These are phyloP conservation scores for Actinidia polygama DNA, from an alignment of 179 eudicot genomes.

Conservation along the genomic window DNA sequence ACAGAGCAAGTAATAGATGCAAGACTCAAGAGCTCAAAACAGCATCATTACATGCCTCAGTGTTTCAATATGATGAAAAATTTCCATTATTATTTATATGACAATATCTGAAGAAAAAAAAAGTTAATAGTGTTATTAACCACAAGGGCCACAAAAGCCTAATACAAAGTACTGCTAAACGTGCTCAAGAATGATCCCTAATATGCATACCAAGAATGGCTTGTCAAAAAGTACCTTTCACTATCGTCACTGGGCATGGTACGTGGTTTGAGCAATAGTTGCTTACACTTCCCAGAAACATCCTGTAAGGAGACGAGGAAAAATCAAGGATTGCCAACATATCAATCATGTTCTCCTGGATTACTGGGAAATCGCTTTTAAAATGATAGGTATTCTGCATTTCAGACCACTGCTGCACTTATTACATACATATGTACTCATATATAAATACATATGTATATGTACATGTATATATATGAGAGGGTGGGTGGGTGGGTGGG, in stretches of 20 bases:
- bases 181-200: not conserved
- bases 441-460: no score
- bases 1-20: not conserved
- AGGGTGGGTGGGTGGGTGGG: no score
- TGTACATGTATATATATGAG: no score
- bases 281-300: conserved; percentile 87
- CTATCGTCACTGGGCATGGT: conserved; percentile 69
- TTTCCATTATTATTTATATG: not conserved
- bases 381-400: no score
- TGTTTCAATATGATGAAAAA: not conserved
- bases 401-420: no score
- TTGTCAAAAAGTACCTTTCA: conserved; percentile 45
- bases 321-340: not conserved
- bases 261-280: conserved; percentile 76
- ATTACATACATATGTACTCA: no score
- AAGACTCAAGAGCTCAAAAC: conserved; percentile 8
- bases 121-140: not conserved
- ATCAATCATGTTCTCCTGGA: not conserved
- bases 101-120: not conserved
- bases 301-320: conserved; percentile 37
- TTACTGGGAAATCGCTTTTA: no score
- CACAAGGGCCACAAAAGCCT: conserved; percentile 5
- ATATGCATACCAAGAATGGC: conserved; percentile 34
- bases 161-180: not conserved
- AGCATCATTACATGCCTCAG: not conserved